Conservation (phyloP, 768 basidiomycete species). For the Naganishia friedmannii region DNA sequence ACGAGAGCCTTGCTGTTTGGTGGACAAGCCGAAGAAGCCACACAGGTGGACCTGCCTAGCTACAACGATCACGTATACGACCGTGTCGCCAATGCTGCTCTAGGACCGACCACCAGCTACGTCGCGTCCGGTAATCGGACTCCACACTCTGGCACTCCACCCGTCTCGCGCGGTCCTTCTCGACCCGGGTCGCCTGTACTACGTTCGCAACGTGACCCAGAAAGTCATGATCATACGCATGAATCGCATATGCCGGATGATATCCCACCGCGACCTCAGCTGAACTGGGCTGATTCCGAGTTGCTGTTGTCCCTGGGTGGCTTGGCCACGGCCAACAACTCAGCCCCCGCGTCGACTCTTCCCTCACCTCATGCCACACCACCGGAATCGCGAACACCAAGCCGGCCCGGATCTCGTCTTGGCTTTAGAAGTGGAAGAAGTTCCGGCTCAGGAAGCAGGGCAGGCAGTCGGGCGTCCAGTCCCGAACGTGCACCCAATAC, state of each 20-base stretch:
- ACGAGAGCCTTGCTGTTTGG: conserved; percentile 72
- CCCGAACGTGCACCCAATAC: conserved; percentile 56
- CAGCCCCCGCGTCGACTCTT: conserved; percentile 34
- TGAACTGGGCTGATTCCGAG: conserved; percentile 75
- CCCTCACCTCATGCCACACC: conserved; percentile 49
- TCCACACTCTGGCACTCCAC: conserved; percentile 28
- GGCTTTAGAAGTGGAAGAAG: conserved; percentile 43
- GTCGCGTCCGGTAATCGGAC: conserved; percentile 27
- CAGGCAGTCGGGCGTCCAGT: conserved; percentile 58
- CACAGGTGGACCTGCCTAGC: conserved; percentile 74
- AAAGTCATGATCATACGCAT: conserved; percentile 16
- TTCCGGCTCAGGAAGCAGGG: conserved; percentile 51
- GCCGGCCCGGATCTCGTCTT: conserved; percentile 50
- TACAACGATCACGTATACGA: conserved; percentile 87
- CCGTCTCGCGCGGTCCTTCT: conserved; percentile 30
- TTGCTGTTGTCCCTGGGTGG: conserved; percentile 66
- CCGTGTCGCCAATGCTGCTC: conserved; percentile 58
- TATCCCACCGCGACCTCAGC: conserved; percentile 46
- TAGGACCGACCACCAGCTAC: conserved; percentile 31
- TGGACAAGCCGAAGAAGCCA: conserved; percentile 55
- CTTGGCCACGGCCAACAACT: conserved; percentile 48
- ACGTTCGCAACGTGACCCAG: background rate
- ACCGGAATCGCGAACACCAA: conserved; percentile 43
- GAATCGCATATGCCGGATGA: conserved; percentile 31
- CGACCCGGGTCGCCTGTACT: conserved; percentile 36